These are phyloP conservation scores for Penicillium sp. DNA, from an alignment of 2,329 filamentous ascomycete genomes.

Conservation along the genomic window DNA sequence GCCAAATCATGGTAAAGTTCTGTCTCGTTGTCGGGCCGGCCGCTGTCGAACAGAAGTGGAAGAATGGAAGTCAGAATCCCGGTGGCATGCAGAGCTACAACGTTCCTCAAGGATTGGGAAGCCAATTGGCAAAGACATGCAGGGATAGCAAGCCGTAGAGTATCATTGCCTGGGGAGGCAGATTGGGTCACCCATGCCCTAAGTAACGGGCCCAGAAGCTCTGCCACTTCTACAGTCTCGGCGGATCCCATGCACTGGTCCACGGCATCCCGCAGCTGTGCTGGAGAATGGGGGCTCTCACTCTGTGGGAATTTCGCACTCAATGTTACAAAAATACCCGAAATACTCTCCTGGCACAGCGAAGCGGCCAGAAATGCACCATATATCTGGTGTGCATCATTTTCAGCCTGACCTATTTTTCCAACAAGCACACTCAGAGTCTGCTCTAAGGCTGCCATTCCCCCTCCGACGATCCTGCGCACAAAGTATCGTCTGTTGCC, in stretches of 20 bases:
- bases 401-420: slow-evolving; percentile 48
- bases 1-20: slow-evolving; percentile 67
- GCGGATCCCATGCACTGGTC: slow-evolving; percentile 40
- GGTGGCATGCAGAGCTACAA: slow-evolving; percentile 70
- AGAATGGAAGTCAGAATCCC: slow-evolving; percentile 69
- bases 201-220: slow-evolving; percentile 40
- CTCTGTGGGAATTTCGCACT: slow-evolving; percentile 28
- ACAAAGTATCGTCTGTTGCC: slow-evolving; percentile 89
- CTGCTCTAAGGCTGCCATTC: slow-evolving; percentile 76
- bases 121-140: slow-evolving; percentile 62
- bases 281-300: slow-evolving; percentile 12
- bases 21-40: slow-evolving; percentile 58
- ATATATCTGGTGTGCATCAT: slow-evolving; percentile 76
- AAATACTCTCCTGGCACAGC: slow-evolving; percentile 73
- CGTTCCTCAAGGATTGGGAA: slow-evolving; percentile 66
- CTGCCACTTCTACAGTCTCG: slow-evolving; percentile 45
- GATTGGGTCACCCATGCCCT: slow-evolving; percentile 59
- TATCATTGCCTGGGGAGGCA: slow-evolving; percentile 48
- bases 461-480: slow-evolving; percentile 71
- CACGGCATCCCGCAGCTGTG: slow-evolving; percentile 30
- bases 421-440: slow-evolving; percentile 65
- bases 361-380: slow-evolving; percentile 80
- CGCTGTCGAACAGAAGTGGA: slow-evolving; percentile 60
- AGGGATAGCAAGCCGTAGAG: slow-evolving; percentile 59
- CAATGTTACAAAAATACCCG: slow-evolving; percentile 61